These are phyloP conservation scores for Collybia sp. DNA, from an alignment of 768 basidiomycete genomes.

Conservation along the genomic window DNA sequence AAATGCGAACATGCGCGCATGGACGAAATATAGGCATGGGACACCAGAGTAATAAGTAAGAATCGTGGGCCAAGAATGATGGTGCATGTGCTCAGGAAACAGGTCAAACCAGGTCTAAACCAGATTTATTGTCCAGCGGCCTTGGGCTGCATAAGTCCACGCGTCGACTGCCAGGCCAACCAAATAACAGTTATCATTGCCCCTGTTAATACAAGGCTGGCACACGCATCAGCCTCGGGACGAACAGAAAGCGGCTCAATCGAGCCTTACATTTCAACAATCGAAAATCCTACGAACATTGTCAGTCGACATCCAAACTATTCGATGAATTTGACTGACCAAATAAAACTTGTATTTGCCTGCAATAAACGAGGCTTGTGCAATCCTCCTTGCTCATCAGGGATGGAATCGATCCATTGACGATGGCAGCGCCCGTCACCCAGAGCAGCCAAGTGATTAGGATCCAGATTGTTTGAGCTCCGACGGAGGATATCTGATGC, in stretches of 20 bases:
- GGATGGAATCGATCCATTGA: constrained; percentile 45
- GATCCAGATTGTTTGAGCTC: constrained; percentile 56
- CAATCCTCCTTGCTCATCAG: constrained; percentile 39
- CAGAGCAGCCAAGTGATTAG: constrained; percentile 56
- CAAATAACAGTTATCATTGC: constrained; percentile 45
- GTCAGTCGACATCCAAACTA: neutral
- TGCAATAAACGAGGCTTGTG: constrained; percentile 44
- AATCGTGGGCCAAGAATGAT: no score
- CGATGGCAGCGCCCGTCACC: constrained; percentile 49
- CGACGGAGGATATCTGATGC: constrained; percentile 49
- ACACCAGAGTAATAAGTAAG: no score
- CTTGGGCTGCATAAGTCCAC: constrained; percentile 17
- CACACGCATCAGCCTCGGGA: constrained; percentile 5
- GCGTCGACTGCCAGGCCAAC: constrained; percentile 49
- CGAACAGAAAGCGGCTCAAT: neutral
- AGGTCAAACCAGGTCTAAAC: no score
- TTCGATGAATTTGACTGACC: constrained; percentile 29
- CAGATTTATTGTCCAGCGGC: no score
- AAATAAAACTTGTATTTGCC: constrained; percentile 50
- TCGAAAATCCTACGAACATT: constrained; percentile 32
- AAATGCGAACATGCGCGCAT: no score
- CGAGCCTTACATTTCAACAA: constrained; percentile 46
- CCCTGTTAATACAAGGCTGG: constrained; percentile 40
- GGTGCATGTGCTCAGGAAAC: no score
- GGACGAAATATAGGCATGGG: no score